Evolutionary conservation across 2,329 filamentous ascomycete species (phyloP), one percentile per base, ranked within the genome.

Genomic region (Cordyceps militaris): DNA sequence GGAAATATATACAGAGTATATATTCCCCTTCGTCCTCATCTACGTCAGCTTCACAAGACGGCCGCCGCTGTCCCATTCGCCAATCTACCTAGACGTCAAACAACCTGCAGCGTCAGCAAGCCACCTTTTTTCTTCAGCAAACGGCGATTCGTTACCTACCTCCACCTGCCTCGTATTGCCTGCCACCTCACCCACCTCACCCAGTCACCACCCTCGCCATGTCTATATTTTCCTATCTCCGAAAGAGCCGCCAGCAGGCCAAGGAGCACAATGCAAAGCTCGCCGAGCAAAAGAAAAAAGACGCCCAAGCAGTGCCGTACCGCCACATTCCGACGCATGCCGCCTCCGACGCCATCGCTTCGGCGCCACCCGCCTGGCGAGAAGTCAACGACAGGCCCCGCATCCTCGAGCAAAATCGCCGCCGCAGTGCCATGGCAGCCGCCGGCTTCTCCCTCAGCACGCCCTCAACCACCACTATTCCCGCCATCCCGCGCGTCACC

Each of bases 311-410:
- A 9, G 74, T 74, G n/a, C 74, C 79, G 13, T 86, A 86, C 69
- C 78, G 73, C 54, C 83, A 86, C 65, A 69, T 83, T 21, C 82
- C 83, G n/a, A 84, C 74, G 14, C 84, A 87, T 65, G 83, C 83
- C 28, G 81, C 80, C 47, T 66, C 74, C 13, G 83, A 86, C 68
- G 81, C 83, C 44, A 69, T 85, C 44, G 73, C 76, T 23, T 78
- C 77, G 30, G 79, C 79, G 3, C 82, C 81, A 10, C 72, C 77
- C 1, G 76, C 73, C 61, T 82, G 76, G 75, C 76, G 75, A 51
- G 64, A 67, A 59, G 64, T 72, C 8, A 71, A 74, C 13, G 79
- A 82, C 62, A 70, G 74, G 44, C 65, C 69, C 24, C 75, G 69
- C 60, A 80, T 83, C 54, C 67, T 76, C 59, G 79, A 80, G 63